A percentile compares a stretch with the other conserved stretches of the same genome.
These are phyloP conservation scores for Rhizoctonia solani DNA, from an alignment of 1,284 basidiomycete species.

Conservation along the genomic window DNA sequence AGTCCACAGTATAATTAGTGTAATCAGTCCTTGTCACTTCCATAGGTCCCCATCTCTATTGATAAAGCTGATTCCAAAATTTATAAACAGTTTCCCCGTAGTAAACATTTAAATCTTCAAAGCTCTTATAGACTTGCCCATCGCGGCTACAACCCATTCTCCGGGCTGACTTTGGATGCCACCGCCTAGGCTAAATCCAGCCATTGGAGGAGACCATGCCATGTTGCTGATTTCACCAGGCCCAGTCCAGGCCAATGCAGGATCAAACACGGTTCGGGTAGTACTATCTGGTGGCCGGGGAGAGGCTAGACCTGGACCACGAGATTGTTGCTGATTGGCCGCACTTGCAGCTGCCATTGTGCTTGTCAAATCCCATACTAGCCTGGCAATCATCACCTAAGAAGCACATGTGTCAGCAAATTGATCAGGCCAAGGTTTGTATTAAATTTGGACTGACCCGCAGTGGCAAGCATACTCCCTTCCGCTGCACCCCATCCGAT, in stretches of 20 bases:
- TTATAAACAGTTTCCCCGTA: no score
- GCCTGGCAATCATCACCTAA: constrained; percentile 90
- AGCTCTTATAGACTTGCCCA: constrained; percentile 80
- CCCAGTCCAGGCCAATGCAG: constrained; percentile 81
- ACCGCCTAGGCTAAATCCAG: constrained; percentile 53
- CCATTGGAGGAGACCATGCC: constrained; percentile 82
- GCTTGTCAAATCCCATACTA: constrained; percentile 84
- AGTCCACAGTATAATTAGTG: no score
- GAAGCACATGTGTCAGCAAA: not conserved
- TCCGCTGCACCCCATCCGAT: constrained; percentile 87
- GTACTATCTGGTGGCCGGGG: constrained; percentile 20
- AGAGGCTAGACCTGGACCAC: constrained; percentile 32
- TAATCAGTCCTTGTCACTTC: no score
- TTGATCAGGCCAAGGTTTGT: not conserved
- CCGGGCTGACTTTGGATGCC: constrained; percentile 66
- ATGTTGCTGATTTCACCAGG: constrained; percentile 81
- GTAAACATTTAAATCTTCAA: constrained; percentile 73
- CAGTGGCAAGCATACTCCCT: constrained; percentile 79
- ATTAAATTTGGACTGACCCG: constrained; percentile 58
- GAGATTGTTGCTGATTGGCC: constrained; percentile 12
- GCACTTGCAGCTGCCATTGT: constrained; percentile 44
- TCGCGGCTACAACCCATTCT: constrained; percentile 90
- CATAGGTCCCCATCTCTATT: no score
- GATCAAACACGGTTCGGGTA: constrained; percentile 60
- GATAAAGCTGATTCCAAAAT: no score